These are phyloP conservation scores for Jackrogersella minutella DNA, from an alignment of 495 filamentous ascomycete genomes.

Conservation along the genomic window DNA sequence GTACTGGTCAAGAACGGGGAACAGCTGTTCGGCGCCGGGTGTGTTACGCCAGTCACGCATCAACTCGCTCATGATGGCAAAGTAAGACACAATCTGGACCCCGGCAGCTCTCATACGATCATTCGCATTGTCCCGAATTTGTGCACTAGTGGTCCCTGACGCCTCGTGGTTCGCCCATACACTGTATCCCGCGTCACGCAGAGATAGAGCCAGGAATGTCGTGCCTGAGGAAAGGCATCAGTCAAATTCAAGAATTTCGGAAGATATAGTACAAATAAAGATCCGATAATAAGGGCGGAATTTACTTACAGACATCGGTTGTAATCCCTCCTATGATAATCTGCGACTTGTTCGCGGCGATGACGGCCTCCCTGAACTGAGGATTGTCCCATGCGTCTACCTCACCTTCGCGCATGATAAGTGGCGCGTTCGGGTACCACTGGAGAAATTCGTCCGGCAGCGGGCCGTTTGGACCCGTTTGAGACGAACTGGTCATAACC, in stretches of 20 bases:
- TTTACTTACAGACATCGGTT: slow-evolving; percentile 73
- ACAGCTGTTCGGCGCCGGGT: slow-evolving; percentile 68
- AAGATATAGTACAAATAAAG: neutral
- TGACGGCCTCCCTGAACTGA: slow-evolving; percentile 72
- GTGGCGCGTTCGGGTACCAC: slow-evolving; percentile 71
- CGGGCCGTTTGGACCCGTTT: slow-evolving; percentile 71
- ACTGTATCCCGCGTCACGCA: slow-evolving; percentile 75
- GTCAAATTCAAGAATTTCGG: too few relatives aligned
- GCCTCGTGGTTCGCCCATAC: slow-evolving; percentile 82
- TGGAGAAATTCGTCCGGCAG: slow-evolving; percentile 74
- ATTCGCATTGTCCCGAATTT: slow-evolving; percentile 65
- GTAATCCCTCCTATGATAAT: slow-evolving; percentile 77
- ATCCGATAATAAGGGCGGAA: neutral
- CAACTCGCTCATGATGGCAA: slow-evolving; percentile 73
- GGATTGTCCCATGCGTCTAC: slow-evolving; percentile 83
- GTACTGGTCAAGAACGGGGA: slow-evolving; percentile 71
- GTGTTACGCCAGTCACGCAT: slow-evolving; percentile 81
- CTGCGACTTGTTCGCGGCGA: slow-evolving; percentile 71
- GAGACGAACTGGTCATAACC: slow-evolving; percentile 73
- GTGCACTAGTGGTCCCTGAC: slow-evolving; percentile 54
- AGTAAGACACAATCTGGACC: slow-evolving; percentile 70
- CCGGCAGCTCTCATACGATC: slow-evolving; percentile 71
- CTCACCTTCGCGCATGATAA: slow-evolving; percentile 75
- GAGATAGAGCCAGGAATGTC: slow-evolving; percentile 75
- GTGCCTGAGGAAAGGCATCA: slow-evolving; percentile 57